phyloP scores from a whole-genome alignment of 768 basidiomycete genomes.

The Nidula microcarpa region DNA sequence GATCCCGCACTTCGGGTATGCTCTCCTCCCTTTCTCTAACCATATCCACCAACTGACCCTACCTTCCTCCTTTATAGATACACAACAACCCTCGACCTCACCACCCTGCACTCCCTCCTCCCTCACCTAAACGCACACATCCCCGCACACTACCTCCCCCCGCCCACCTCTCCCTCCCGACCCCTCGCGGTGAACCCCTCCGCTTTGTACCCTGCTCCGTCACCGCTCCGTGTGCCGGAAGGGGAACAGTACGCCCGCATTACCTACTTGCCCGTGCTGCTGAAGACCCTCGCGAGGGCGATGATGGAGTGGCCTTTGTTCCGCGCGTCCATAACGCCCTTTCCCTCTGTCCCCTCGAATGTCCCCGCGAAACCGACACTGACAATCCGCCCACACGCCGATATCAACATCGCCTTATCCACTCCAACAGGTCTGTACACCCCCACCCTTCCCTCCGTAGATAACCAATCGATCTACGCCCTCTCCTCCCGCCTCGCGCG shows the following conservation, averaged over 20 bases:
- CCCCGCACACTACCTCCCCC: slow-evolving; percentile 47
- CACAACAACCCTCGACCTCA: slow-evolving; percentile 73
- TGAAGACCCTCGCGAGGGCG: slow-evolving; percentile 77
- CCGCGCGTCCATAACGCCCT: slow-evolving; percentile 65
- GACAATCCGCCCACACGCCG: slow-evolving; percentile 69
- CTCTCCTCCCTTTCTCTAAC: too few relatives aligned
- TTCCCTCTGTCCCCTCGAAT: slow-evolving; percentile 10
- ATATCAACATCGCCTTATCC: slow-evolving; percentile 74
- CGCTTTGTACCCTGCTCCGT: slow-evolving; percentile 32
- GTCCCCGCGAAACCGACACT: slow-evolving; percentile 52
- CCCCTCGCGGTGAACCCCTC: slow-evolving; percentile 32
- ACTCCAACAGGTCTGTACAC: slow-evolving; percentile 84
- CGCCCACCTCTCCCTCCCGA: slow-evolving; percentile 9
- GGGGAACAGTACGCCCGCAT: slow-evolving; percentile 59
- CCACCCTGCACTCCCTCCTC: slow-evolving; percentile 58
- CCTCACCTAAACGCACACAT: slow-evolving; percentile 68
- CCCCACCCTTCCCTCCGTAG: slow-evolving; percentile 59
- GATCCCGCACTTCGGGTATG: slow-evolving; percentile 76
- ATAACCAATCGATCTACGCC: slow-evolving; percentile 53
- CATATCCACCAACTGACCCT: too few relatives aligned
- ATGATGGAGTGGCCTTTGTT: slow-evolving; percentile 87
- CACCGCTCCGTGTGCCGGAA: slow-evolving; percentile 40
- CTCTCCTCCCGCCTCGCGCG: slow-evolving; percentile 61
- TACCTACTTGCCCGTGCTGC: slow-evolving; percentile 79
- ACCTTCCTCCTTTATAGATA: slow-evolving; percentile 23